These are phyloP conservation scores for Trichosanthes cucumerina DNA, from an alignment of 306 rosid genomes.

Conservation along the genomic window DNA sequence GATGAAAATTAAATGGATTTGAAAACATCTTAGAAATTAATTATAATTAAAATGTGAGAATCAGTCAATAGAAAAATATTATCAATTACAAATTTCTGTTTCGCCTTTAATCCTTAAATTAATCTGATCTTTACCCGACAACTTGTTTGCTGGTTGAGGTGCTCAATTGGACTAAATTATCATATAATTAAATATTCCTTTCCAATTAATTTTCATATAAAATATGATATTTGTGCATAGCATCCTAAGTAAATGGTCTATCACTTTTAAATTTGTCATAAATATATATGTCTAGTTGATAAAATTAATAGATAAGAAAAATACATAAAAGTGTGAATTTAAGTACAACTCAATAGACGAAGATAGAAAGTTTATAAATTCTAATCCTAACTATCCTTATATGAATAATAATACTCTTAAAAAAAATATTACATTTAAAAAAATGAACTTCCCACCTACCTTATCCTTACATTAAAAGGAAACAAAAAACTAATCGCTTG, in stretches of 20 bases:
- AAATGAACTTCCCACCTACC: not conserved
- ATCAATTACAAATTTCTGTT: not conserved
- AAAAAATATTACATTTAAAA: too few relatives aligned
- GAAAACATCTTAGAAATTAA: not conserved
- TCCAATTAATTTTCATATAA: too few relatives aligned
- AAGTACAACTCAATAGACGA: too few relatives aligned
- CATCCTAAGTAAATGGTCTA: too few relatives aligned
- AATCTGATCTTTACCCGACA: not conserved
- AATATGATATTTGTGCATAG: too few relatives aligned
- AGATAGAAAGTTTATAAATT: too few relatives aligned
- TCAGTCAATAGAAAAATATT: not conserved
- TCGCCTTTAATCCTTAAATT: not conserved
- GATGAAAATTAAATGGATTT: not conserved
- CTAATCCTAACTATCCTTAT: too few relatives aligned
- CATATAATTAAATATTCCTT: not conserved
- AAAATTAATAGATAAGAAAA: too few relatives aligned
- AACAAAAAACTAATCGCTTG: not conserved
- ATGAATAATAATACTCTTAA: too few relatives aligned
- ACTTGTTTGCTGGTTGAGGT: not conserved
- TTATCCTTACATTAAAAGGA: not conserved
- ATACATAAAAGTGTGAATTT: too few relatives aligned
- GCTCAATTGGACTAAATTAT: not conserved
- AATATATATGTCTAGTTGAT: too few relatives aligned
- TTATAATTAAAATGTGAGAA: not conserved
- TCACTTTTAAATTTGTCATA: too few relatives aligned